These are phyloP conservation scores for Dysphania ambrosioides DNA, from an alignment of 148 eudicot genomes.

Conservation along the genomic window DNA sequence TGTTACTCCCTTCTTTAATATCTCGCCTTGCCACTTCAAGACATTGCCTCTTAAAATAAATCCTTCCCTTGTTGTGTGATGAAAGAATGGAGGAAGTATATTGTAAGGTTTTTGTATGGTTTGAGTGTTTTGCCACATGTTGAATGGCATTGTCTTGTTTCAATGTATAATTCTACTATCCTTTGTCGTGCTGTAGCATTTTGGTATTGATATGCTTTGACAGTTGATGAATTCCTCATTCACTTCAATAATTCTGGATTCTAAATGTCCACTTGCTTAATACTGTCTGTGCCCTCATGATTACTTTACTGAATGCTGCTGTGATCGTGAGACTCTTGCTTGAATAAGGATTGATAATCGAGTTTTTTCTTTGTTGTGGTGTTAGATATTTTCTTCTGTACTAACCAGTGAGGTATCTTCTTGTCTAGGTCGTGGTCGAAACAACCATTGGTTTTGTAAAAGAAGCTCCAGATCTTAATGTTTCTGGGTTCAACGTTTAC, in stretches of 20 bases:
- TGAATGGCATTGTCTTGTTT: neutral
- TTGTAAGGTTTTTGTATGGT: neutral
- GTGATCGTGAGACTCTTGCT: neutral
- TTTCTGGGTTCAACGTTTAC: constrained; percentile 86
- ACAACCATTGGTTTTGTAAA: constrained; percentile 79
- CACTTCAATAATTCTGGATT: neutral
- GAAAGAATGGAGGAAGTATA: too few relatives aligned
- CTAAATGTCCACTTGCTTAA: neutral
- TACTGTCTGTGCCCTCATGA: neutral
- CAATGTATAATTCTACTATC: neutral
- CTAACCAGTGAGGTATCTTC: constrained; percentile 9
- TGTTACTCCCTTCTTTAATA: too few relatives aligned
- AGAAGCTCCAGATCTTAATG: constrained; percentile 72
- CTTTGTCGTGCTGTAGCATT: neutral
- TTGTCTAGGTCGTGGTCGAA: constrained; percentile 53
- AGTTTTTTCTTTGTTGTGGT: neutral
- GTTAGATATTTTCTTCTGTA: neutral
- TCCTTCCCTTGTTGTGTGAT: too few relatives aligned
- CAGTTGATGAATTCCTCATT: neutral
- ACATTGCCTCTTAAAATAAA: too few relatives aligned
- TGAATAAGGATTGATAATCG: neutral
- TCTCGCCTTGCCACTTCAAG: too few relatives aligned
- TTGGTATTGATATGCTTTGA: neutral
- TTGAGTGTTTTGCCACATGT: neutral
- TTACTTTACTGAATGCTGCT: neutral